Evolutionary conservation across 2,329 filamentous ascomycete genomes (phyloP).

Genomic region (Didymellaceae sp.): DNA sequence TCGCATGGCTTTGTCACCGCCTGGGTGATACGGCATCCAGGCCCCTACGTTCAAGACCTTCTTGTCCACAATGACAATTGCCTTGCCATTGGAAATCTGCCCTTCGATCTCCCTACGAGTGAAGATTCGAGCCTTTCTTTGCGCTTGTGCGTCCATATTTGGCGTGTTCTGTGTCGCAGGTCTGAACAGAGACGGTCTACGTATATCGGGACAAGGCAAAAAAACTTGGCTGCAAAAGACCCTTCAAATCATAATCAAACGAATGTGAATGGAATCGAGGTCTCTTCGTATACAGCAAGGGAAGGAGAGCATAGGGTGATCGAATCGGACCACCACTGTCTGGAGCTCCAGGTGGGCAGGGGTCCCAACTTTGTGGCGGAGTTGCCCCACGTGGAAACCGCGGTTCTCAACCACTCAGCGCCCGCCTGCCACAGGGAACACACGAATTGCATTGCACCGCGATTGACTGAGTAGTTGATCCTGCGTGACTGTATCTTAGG

Average conservation of each 20-base stretch:
- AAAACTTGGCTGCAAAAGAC: not conserved
- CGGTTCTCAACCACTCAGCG: constrained; percentile 8
- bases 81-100: constrained; percentile 80
- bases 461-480: not conserved
- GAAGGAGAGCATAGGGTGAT: constrained; percentile 25
- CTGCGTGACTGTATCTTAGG: not conserved
- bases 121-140: constrained; percentile 58
- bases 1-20: constrained; percentile 85
- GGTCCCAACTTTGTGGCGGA: constrained; percentile 6
- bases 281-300: not conserved
- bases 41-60: constrained; percentile 86
- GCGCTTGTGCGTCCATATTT: constrained; percentile 36
- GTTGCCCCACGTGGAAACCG: constrained; percentile 9
- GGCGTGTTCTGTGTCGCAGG: constrained; percentile 10
- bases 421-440: not conserved
- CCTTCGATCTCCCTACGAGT: constrained; percentile 74
- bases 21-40: constrained; percentile 90
- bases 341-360: constrained; percentile 11
- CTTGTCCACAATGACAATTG: constrained; percentile 80
- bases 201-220: not conserved
- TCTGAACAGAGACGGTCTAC: constrained; percentile 2
- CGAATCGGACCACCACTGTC: constrained; percentile 22
- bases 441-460: not conserved
- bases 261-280: not conserved
- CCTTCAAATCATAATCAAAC: constrained; percentile 16